A percentile compares a stretch with the other conserved stretches of the same genome.
phyloP scores from a whole-genome alignment of 768 basidiomycete species.

The Galerina marginata region DNA sequence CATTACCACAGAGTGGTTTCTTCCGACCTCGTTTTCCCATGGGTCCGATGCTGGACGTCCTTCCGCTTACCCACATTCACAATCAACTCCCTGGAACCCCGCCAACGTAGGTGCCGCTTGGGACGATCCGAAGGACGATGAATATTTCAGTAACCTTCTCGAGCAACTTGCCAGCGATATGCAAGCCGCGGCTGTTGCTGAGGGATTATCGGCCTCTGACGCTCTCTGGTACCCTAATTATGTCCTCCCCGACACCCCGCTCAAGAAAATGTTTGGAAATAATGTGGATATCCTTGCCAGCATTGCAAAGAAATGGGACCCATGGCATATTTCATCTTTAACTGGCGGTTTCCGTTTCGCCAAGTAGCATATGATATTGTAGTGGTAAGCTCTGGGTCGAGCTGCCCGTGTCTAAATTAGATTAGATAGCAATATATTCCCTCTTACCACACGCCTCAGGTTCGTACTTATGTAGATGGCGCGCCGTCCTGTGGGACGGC shows the following conservation, averaged over 20 bases:
- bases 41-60: conserved; percentile 2
- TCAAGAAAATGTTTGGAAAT: conserved; percentile 54
- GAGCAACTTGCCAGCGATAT: conserved; percentile 35
- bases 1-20: no score
- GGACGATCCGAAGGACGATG: not conserved
- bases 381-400: no score
- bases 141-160: conserved; percentile 31
- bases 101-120: conserved; percentile 6
- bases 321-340: conserved; percentile 64
- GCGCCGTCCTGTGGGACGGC: no score
- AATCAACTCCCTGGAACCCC: conserved; percentile 4
- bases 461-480: no score
- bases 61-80: conserved; percentile 18
- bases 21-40: conserved; percentile 28
- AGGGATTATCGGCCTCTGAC: conserved; percentile 43
- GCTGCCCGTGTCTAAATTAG: no score
- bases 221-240: conserved; percentile 66
- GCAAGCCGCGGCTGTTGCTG: conserved; percentile 39
- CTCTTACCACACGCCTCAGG: no score
- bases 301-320: conserved; percentile 56
- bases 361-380: no score
- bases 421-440: no score
- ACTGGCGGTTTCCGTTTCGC: conserved; percentile 57
- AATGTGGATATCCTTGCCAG: conserved; percentile 46
- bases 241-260: conserved; percentile 55